These are phyloP conservation scores for Citrus inodora DNA, from an alignment of 345 rosid genomes.

Conservation along the genomic window DNA sequence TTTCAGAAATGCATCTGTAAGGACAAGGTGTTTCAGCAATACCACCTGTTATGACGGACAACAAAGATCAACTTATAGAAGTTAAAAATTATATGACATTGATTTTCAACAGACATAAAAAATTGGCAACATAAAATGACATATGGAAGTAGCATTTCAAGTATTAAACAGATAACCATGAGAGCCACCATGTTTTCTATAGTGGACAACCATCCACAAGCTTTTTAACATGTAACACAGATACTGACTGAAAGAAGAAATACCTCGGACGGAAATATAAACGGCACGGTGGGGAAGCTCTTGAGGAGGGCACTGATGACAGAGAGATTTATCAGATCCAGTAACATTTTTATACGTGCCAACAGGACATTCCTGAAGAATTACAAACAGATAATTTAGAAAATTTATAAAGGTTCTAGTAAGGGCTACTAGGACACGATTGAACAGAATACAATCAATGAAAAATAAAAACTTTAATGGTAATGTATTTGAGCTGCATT, in stretches of 20 bases:
- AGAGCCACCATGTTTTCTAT: neutral
- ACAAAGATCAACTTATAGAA: neutral
- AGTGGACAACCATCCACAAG: neutral
- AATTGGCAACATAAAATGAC: neutral
- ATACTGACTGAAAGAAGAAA: neutral
- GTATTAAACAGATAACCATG: neutral
- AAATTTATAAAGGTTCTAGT: conserved; percentile 60
- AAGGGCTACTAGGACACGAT: conserved; percentile 86
- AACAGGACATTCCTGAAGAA: conserved; percentile 86
- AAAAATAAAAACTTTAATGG: conserved; percentile 4
- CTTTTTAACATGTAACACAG: neutral
- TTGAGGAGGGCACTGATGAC: conserved; percentile 64
- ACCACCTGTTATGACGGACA: conserved; percentile 63
- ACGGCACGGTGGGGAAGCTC: conserved; percentile 90
- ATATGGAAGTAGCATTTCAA: neutral
- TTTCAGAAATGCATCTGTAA: conserved; percentile 79
- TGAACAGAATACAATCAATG: conserved; percentile 22
- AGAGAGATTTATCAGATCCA: conserved; percentile 83
- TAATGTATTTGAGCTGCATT: neutral
- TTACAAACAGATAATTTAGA: conserved; percentile 10
- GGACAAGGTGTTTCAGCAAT: conserved; percentile 89
- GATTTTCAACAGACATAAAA: neutral
- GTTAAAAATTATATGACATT: neutral
- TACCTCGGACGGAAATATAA: conserved; percentile 84
- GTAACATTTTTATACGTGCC: conserved; percentile 88